A percentile compares a stretch with the other conserved stretches of the same genome.
These are phyloP conservation scores for Forsythia suspensa DNA, from an alignment of 257 asterid species.

Conservation along the genomic window DNA sequence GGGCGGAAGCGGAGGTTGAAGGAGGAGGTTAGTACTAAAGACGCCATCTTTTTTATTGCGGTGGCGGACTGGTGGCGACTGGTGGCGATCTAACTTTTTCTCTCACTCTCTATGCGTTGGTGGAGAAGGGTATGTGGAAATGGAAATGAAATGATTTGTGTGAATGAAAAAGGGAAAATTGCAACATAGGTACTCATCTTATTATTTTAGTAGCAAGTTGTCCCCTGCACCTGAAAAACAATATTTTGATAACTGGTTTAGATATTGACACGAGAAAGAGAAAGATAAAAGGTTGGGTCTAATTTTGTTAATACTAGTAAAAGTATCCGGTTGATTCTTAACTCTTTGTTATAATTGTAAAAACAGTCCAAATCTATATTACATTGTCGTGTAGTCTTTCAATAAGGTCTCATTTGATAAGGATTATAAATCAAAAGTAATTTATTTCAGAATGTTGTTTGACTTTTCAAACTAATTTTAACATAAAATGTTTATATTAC, in stretches of 20 bases:
- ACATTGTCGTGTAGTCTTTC: background rate
- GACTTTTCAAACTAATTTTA: too few species aligned
- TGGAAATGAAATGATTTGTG: background rate
- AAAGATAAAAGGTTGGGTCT: too few species aligned
- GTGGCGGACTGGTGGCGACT: background rate
- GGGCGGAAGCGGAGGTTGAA: slow-evolving; percentile 59
- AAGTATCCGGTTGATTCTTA: background rate
- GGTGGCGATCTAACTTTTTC: slow-evolving; percentile 17
- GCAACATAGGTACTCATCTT: background rate
- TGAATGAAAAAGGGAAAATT: background rate
- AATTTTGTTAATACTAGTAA: background rate
- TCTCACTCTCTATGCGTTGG: background rate
- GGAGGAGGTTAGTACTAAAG: slow-evolving; percentile 53
- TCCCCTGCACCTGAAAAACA: too few species aligned
- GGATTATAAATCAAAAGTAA: too few species aligned
- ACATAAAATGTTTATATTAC: too few species aligned
- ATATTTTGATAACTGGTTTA: too few species aligned
- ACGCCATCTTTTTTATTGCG: slow-evolving; percentile 44
- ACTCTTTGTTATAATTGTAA: too few species aligned
- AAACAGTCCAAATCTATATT: background rate
- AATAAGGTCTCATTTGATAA: background rate
- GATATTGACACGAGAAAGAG: too few species aligned
- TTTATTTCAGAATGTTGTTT: too few species aligned
- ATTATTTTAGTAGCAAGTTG: too few species aligned
- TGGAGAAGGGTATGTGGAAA: background rate